Base-by-base conservation (phyloP, 148 eudicot genomes). In the Chenopodium berlandieri region DNA sequence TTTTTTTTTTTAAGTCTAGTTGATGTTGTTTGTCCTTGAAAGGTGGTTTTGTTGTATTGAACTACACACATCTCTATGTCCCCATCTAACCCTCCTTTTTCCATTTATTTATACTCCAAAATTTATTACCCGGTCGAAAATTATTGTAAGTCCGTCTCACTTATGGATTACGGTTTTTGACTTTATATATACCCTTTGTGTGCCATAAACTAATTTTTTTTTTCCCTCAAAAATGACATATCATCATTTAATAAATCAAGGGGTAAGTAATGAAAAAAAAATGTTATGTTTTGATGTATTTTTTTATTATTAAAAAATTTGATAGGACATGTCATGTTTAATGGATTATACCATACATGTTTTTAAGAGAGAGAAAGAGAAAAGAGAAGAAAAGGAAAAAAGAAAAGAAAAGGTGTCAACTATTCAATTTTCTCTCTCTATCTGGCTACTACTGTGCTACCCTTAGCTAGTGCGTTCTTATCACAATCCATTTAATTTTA, bases 41-140 rank as follows among this genome's bases (percentile, higher is more conserved):
- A 86, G 88, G 88, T 84, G 83, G 83, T 82, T 87, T 84, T 82
- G 85, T 83, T 82, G 77, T 84, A 78, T 83, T 82, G 75, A 84
- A 75, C 79, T 74, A 78, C 87, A 87, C 89, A 84, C 89, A 84
- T 84, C 85, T 84, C 87, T 48, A 82, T 82, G 85, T 79, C 77
- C 72, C 82, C 80, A 76, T 76, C 75, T 54, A 82, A 72, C 77
- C 70, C 76, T 40, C 71, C 74, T 37, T 50, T 75, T 68, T 34
- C 69, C 50, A 22, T 56, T 37, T 56, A 3, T 56, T 37, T 48
- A 25, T 5, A 23, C 0, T 13, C 0, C 12, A 47, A 47, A n/a
- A 73, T 23, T 46, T 32, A 69, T 56, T 17, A 56, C 22, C 1
- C 7, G 3, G n/a, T 31, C 32, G 32, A 1, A 50, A 1, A 50